Base-by-base conservation (phyloP, 2,329 filamentous ascomycete genomes). In the Epichloe scottii region DNA sequence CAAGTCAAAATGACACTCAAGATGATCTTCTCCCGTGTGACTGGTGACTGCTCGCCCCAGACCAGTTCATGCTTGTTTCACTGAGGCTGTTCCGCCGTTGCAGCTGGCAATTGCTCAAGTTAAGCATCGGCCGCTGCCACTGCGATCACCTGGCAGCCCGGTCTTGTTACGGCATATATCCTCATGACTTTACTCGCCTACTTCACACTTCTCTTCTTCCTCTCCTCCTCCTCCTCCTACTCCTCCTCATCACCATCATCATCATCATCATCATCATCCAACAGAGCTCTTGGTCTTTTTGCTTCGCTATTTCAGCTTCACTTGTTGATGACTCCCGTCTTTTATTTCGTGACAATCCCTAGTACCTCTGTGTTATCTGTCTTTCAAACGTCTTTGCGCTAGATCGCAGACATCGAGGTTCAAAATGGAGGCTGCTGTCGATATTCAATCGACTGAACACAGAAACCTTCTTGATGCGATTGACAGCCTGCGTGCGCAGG, bases 401-500 rank as follows among this genome's bases (percentile, higher is more conserved):
- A 1, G 8, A 21, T 21, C 17, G 7, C 39, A 8, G 17, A 3
- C 5, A 33, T 10, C 38, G 7, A 14, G 26, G 30, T 34, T 26
- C 26, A 37, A 15, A 10, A 49, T 41, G 39, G 46, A 42, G 21
- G 42, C 39, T 35, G 35, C 42, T 19, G 26, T 48, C 41, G 44
- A 35, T 35, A 43, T 51, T 14, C 50, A 50, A 34, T 54, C 52
- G 35, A 47, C 11, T 15, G 50, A 41, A 7, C 51, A 53, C 35
- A 48, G 41, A 17, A 35, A 41, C n/a, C 53, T 58, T 7, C 51
- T 58, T 14, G 51, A 54, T 19, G 46, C 51, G 14, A 52, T 59
- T 11, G 52, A 54, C 21, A 51, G 40, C 21, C 48, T 56, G 26
- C 51, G 53, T 11, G 26, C 53, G 7, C 34, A 51, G 17, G 46